Evolutionary conservation across 2,329 filamentous ascomycete genomes (phyloP), one percentile per base, ranked within the genome.

Genomic region (Coccinonectria pachysandricola): DNA sequence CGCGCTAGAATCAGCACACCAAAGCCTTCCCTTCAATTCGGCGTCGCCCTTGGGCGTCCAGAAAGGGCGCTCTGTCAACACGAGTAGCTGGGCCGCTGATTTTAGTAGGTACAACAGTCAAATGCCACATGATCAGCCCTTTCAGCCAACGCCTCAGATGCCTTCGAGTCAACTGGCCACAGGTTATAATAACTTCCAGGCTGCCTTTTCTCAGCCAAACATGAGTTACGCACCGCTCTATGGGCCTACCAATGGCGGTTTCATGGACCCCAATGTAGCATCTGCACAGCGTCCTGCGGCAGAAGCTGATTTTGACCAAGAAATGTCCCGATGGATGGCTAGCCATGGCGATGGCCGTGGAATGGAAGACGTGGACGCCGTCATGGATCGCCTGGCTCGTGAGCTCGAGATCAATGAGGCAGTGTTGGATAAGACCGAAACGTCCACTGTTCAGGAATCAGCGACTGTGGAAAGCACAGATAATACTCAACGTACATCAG

Each of bases 271-370:
- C 8, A 38, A 26, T 8, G 23, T 27, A 5, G 39, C 48, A 4
- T 27, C 36, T 3, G 34, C 43, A 3, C 44, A 48, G 18, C 37
- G 35, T 6, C 42, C 36, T 3, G 34, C 19, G 3, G 36, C 36
- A 4, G 48, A 52, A 24, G 37, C 47, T 9, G 54, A 59, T n/a
- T 60, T 62, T 17, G 50, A 59, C 24, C 35, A 50, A 19, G 57
- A 63, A 21, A 57, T 63, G 50, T 46, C 49, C 5, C 45, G 42
- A 13, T 63, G 59, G 59, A 56, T 62, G 50, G 47, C 52, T 0
- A 43, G 29, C 9, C 52, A 63, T 21, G 46, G 50, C 12, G 31
- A 32, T 4, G 37, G 38, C 7, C 43, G 40, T 5, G 40, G 48
- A 20, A 59, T 60, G 48, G 43, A 50, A 13, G 46, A 59, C 16